phyloP scores from a whole-genome alignment of 2,329 filamentous ascomycete genomes.

The Penicillium sp. region DNA sequence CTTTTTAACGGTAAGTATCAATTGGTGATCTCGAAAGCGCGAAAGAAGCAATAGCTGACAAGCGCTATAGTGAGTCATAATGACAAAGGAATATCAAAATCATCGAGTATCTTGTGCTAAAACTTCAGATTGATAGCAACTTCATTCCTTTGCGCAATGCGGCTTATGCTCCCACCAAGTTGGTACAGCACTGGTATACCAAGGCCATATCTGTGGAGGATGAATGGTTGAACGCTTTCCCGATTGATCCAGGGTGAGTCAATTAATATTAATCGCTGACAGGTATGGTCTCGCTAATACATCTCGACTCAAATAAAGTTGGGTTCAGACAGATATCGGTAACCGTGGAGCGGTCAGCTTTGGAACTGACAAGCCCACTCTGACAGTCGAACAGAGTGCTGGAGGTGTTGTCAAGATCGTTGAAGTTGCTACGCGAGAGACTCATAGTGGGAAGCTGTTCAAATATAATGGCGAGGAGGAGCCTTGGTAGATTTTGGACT shows the following conservation, averaged over 20 bases:
- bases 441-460: conserved; percentile 15
- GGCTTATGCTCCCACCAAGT: conserved; percentile 34
- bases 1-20: conserved; percentile 4
- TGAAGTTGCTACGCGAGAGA: conserved; percentile 8
- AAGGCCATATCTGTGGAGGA: conserved; percentile 25
- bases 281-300: neutral
- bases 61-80: neutral
- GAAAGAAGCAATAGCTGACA: neutral
- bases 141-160: conserved; percentile 9
- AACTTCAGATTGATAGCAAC: neutral
- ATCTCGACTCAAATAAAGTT: conserved; percentile 7
- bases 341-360: conserved; percentile 20
- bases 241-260: conserved; percentile 13
- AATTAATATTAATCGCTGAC: neutral
- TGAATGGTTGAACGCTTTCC: conserved; percentile 20
- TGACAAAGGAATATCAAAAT: neutral
- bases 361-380: conserved; percentile 19
- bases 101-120: neutral
- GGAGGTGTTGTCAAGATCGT: conserved; percentile 15
- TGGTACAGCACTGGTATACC: conserved; percentile 34
- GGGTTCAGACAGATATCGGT: conserved; percentile 21
- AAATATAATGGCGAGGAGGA: conserved; percentile 9
- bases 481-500: neutral
- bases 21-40: neutral
- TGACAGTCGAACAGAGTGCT: conserved; percentile 19